These are phyloP conservation scores for Penicillium ochrochloron DNA, from an alignment of 495 filamentous ascomycete genomes.

Conservation along the genomic window DNA sequence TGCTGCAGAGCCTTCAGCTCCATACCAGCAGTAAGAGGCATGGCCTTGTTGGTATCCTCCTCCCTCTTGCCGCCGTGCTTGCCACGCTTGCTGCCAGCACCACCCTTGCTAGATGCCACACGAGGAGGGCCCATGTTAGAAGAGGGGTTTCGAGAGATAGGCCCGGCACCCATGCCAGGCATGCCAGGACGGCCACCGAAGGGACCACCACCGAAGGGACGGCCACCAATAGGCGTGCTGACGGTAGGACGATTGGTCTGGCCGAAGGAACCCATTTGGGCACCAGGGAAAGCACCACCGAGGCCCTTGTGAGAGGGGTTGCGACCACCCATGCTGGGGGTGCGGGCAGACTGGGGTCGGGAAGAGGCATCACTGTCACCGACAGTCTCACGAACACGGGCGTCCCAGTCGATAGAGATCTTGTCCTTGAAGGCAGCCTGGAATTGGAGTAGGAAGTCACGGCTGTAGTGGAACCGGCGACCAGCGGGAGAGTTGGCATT, in stretches of 20 bases:
- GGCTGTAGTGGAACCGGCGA: conserved; percentile 92
- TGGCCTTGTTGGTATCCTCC: conserved; percentile 72
- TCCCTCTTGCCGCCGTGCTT: conserved; percentile 59
- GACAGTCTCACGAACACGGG: conserved; percentile 80
- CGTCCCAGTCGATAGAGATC: conserved; percentile 87
- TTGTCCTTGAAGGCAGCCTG: conserved; percentile 93
- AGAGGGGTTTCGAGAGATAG: conserved; percentile 56
- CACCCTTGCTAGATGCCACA: conserved; percentile 54
- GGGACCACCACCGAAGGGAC: conserved; percentile 53
- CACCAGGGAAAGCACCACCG: conserved; percentile 35
- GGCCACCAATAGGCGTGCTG: conserved; percentile 64
- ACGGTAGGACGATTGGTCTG: conserved; percentile 56
- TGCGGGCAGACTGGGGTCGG: conserved; percentile 70
- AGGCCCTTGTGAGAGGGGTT: conserved; percentile 50
- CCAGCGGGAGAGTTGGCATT: conserved; percentile 74
- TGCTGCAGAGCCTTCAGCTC: conserved; percentile 79
- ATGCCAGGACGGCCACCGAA: conserved; percentile 55
- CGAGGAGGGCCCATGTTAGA: conserved; percentile 59
- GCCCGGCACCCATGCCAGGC: conserved; percentile 56
- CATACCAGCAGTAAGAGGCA: conserved; percentile 83
- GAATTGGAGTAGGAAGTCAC: conserved; percentile 96
- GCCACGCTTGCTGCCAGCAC: conserved; percentile 51
- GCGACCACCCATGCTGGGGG: conserved; percentile 57
- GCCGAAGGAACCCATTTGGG: conserved; percentile 73
- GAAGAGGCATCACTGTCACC: conserved; percentile 72